Percentiles rank a stretch among this genome's conserved stretches.
Evolutionary conservation across 768 basidiomycete species (phyloP).

Genomic region (Tylopilus sp.): DNA sequence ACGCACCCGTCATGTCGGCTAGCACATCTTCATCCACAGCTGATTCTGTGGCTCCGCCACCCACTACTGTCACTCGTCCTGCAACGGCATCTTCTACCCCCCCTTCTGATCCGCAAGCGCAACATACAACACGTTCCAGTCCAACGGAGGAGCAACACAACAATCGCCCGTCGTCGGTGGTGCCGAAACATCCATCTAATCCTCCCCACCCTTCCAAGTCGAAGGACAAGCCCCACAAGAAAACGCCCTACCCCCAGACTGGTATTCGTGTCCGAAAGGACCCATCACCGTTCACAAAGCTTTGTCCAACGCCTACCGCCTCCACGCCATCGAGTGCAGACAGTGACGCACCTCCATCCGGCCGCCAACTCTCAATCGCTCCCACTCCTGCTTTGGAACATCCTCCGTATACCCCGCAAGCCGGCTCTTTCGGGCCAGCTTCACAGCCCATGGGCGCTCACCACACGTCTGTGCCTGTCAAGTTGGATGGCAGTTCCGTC

Average conservation of each 20-base stretch:
- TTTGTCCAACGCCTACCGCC: slow-evolving; percentile 2
- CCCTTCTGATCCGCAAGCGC: slow-evolving; percentile 1
- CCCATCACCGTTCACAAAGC: slow-evolving; percentile 18
- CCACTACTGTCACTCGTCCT: not conserved
- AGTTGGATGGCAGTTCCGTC: slow-evolving; percentile 11
- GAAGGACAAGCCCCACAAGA: slow-evolving; percentile 44
- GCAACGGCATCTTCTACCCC: not conserved
- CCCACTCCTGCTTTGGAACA: slow-evolving; percentile 12
- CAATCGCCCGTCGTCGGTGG: slow-evolving; percentile 10
- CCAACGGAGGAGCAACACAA: slow-evolving; percentile 15
- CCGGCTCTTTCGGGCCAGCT: slow-evolving; percentile 9
- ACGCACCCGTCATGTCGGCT: slow-evolving; percentile 29
- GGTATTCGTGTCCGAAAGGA: slow-evolving; percentile 48
- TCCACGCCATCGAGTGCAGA: slow-evolving; percentile 13
- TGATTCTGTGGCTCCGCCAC: slow-evolving; percentile 1
- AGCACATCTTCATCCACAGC: not conserved
- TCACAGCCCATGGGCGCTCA: slow-evolving; percentile 3
- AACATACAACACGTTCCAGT: not conserved
- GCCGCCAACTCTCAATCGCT: slow-evolving; percentile 10
- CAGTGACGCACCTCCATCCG: slow-evolving; percentile 7
- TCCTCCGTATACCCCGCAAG: slow-evolving; percentile 11
- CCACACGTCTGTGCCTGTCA: slow-evolving; percentile 11
- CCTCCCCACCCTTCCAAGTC: slow-evolving; percentile 23
- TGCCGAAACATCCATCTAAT: slow-evolving; percentile 15
- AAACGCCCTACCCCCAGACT: slow-evolving; percentile 38